Percentiles rank a stretch among this genome's conserved stretches.
Evolutionary conservation across 495 filamentous ascomycete genomes (phyloP).

Genomic region (Monascus purpureus): DNA sequence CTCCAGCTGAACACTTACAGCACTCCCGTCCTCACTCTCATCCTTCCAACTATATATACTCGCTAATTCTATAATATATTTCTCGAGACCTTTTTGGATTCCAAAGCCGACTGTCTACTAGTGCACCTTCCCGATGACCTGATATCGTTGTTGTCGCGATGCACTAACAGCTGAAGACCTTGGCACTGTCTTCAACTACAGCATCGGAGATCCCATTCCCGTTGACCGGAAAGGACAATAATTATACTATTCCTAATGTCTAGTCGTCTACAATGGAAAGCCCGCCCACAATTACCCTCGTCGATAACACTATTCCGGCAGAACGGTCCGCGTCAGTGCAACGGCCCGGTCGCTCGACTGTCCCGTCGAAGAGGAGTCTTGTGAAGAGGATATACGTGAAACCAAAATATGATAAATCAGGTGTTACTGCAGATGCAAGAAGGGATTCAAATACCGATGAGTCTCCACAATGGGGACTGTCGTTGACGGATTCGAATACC

Average conservation of each 20-base stretch:
- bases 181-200: no score
- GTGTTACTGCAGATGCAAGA: neutral
- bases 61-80: no score
- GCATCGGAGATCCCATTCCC: no score
- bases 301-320: constrained; percentile 28
- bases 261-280: constrained; percentile 14
- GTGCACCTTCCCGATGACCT: no score
- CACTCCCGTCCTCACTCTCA: no score
- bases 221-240: no score
- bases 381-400: constrained; percentile 35
- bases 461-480: neutral
- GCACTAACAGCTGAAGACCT: no score
- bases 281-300: constrained; percentile 14
- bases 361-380: constrained; percentile 19
- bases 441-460: neutral
- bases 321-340: constrained; percentile 11
- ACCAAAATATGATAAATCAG: constrained; percentile 46
- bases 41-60: no score
- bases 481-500: neutral
- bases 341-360: constrained; percentile 9
- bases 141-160: no score
- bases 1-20: no score
- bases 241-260: neutral
- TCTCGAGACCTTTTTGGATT: no score
- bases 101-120: no score